A percentile compares a stretch with the other conserved stretches of the same genome.
These are phyloP conservation scores for Calocybe gambosa DNA, from an alignment of 1,284 basidiomycete species.

Conservation along the genomic window DNA sequence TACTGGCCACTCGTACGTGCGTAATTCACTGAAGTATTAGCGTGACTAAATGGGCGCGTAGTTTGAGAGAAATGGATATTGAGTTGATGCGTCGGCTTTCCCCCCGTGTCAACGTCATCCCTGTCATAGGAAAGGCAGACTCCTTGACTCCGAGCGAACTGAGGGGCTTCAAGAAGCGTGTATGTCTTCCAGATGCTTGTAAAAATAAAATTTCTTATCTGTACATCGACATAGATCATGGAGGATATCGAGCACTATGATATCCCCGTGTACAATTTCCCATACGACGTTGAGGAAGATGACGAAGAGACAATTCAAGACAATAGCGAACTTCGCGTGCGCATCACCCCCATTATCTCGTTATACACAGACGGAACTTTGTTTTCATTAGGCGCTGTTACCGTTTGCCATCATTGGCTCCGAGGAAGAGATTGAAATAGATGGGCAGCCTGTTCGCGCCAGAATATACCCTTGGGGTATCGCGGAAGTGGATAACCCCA, in stretches of 20 bases:
- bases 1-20: constrained; percentile 49
- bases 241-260: constrained; percentile 99
- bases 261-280: constrained; percentile 99
- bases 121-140: constrained; percentile 97
- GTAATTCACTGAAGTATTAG: background rate
- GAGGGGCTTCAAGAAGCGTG: constrained; percentile 93
- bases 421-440: constrained; percentile 92
- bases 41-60: constrained; percentile 23
- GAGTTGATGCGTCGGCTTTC: constrained; percentile 96
- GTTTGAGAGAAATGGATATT: constrained; percentile 97
- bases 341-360: constrained; percentile 17
- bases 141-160: constrained; percentile 89
- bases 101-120: constrained; percentile 97
- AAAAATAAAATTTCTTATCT: background rate
- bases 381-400: constrained; percentile 59
- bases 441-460: constrained; percentile 87
- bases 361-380: constrained; percentile 8
- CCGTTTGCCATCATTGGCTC: constrained; percentile 98
- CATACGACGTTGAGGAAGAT: constrained; percentile 98
- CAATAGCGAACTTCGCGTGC: constrained; percentile 88
- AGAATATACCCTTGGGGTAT: constrained; percentile 98
- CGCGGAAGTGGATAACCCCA: constrained; percentile 97
- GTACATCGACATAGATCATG: constrained; percentile 68
- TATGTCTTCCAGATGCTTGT: constrained; percentile 32
- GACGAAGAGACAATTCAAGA: constrained; percentile 99